Evolutionary conservation across 2,329 filamentous ascomycete genomes (phyloP), one percentile per base, ranked within the genome.

Genomic region (Talaromyces rugulosus): DNA sequence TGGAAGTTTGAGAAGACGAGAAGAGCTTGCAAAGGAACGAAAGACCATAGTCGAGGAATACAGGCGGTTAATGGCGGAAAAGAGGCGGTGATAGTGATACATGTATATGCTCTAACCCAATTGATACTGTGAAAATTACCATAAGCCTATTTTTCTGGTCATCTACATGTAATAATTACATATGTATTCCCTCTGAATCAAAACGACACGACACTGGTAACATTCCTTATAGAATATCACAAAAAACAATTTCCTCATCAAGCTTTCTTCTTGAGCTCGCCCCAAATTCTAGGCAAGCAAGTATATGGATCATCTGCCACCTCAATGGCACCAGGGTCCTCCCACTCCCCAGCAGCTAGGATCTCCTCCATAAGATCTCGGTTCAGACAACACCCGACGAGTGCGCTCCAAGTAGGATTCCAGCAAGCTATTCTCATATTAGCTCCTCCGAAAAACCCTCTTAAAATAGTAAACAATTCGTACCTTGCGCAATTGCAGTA

Each of bases 41-140:
- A 82, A 82, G 71, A 86, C 84, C 60, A 86, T 93, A n/a, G 87
- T 94, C 61, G 88, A 90, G 66, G 82, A 85, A 51, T 94, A 94
- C 73, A 80, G 90, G 64, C 83, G 83, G 66, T 80, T 91, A 79
- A 91, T 92, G 87, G 82, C 81, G 42, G 80, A 80, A 63, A 83
- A 76, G 69, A 77, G 81, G 42, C 53, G 58, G 40, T 30, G 53
- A 54, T 60, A 50, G 28, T 34, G 1, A 28, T 27, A 9, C n/a
- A 58, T 54, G 23, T 27, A 47, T 18, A 47, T 47, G 34, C 34
- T 23, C 12, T 1, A 36, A 36, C 34, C 34, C 34, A 36, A 16
- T 36, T 36, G 12, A 16, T 16, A 36, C 12, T 16, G 16, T 16
- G 34, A 36, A 23, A 36, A 36, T 16, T 16, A 36, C 14, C 12